A percentile compares a stretch with the other conserved stretches of the same genome.
Evolutionary conservation across 2,329 filamentous ascomycete genomes (phyloP).

Genomic region (Colletotrichum sp.): DNA sequence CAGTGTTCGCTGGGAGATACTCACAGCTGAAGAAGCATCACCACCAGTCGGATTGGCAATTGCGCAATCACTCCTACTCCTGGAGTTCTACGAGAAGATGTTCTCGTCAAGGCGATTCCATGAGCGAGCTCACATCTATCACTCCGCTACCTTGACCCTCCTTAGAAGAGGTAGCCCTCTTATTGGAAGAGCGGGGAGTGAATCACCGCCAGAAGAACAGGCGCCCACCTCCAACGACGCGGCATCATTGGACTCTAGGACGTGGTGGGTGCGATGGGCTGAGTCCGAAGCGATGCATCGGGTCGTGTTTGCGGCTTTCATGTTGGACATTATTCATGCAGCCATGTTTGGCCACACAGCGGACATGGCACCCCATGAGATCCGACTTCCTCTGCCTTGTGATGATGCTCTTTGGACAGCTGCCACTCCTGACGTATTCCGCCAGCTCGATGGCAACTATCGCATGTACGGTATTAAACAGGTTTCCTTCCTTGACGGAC

Average conservation of each 20-base stretch:
- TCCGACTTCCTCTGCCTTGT: conserved; percentile 84
- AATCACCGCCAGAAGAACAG: conserved; percentile 75
- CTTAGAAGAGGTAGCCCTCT: conserved; percentile 87
- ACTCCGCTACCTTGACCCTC: conserved; percentile 82
- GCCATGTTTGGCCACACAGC: conserved; percentile 92
- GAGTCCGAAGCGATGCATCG: conserved; percentile 86
- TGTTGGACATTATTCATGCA: conserved; percentile 87
- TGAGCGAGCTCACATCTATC: conserved; percentile 89
- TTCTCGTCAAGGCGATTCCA: conserved; percentile 83
- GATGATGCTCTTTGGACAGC: conserved; percentile 89
- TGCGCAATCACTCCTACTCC: conserved; percentile 80
- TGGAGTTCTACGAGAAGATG: conserved; percentile 94
- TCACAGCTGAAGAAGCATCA: conserved; percentile 80
- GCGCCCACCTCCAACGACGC: conserved; percentile 12
- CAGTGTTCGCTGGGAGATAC: conserved; percentile 81
- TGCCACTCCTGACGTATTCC: conserved; percentile 76
- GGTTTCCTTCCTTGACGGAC: conserved; percentile 80
- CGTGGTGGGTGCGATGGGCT: conserved; percentile 88
- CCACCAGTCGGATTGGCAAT: conserved; percentile 89
- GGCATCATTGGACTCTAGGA: conserved; percentile 42
- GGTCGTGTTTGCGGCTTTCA: conserved; percentile 87
- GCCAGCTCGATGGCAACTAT: conserved; percentile 76
- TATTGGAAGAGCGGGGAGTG: conserved; percentile 78
- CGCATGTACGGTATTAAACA: conserved; percentile 80
- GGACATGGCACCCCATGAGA: conserved; percentile 90